phyloP scores from a whole-genome alignment of 2,329 filamentous ascomycete species.

The Aspergillus sp. region DNA sequence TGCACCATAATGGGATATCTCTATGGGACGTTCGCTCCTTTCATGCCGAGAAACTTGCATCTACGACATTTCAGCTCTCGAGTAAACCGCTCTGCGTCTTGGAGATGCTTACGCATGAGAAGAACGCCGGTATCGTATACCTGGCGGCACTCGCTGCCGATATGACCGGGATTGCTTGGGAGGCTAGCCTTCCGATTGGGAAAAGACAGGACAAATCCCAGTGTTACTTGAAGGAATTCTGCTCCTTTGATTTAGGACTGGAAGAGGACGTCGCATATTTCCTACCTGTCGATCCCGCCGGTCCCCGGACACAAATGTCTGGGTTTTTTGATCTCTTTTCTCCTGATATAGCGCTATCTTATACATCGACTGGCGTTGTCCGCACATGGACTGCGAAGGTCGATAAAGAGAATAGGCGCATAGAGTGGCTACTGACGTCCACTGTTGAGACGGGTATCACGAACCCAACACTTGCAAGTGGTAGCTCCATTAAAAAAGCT shows the following conservation, averaged over 20 bases:
- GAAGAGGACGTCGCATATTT: constrained; percentile 58
- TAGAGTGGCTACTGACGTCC: constrained; percentile 82
- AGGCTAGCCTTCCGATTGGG: constrained; percentile 61
- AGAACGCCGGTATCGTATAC: constrained; percentile 59
- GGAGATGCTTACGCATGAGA: constrained; percentile 63
- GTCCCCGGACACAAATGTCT: constrained; percentile 67
- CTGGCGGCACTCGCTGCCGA: constrained; percentile 80
- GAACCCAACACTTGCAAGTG: constrained; percentile 75
- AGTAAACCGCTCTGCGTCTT: constrained; percentile 80
- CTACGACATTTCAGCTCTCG: constrained; percentile 57
- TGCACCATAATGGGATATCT: constrained; percentile 68
- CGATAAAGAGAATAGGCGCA: constrained; percentile 55
- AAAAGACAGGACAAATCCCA: constrained; percentile 33
- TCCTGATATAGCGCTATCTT: constrained; percentile 81
- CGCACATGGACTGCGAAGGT: constrained; percentile 84
- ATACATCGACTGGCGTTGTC: constrained; percentile 71
- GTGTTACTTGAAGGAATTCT: constrained; percentile 63
- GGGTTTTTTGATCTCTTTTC: constrained; percentile 85
- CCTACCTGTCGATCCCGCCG: constrained; percentile 83
- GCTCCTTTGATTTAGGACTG: constrained; percentile 65
- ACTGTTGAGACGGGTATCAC: constrained; percentile 74
- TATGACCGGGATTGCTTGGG: constrained; percentile 79
- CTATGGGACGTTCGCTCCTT: constrained; percentile 75
- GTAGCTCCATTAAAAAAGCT: constrained; percentile 82
- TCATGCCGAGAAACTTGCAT: constrained; percentile 59